Evolutionary conservation across 1,139 yeast species (phyloP).

Genomic region (Zygosaccharomyces sapae): DNA sequence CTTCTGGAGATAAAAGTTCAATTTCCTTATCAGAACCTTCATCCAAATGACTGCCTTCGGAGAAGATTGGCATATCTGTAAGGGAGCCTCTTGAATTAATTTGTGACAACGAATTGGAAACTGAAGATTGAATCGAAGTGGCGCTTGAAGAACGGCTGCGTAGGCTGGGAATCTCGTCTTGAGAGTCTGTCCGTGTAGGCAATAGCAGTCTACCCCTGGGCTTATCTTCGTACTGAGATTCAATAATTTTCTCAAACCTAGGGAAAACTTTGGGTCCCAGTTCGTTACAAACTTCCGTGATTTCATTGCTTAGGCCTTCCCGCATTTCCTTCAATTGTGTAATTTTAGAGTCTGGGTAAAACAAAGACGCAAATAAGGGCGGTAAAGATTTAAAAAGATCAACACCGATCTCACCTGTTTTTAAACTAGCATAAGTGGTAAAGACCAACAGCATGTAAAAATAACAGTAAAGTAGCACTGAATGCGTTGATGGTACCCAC

Average conservation of each 20-base stretch:
- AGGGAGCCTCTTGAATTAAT: constrained; percentile 40
- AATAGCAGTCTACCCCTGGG: constrained; percentile 15
- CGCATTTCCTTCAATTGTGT: constrained; percentile 49
- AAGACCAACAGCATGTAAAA: constrained; percentile 51
- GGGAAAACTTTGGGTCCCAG: constrained; percentile 66
- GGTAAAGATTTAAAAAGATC: constrained; percentile 79
- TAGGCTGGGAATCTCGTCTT: constrained; percentile 5
- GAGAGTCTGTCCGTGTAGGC: constrained; percentile 12
- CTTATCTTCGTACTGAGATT: constrained; percentile 11
- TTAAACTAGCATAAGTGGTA: constrained; percentile 80
- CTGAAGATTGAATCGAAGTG: constrained; percentile 26
- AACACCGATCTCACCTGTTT: constrained; percentile 90
- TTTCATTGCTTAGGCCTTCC: constrained; percentile 45
- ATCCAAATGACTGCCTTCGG: constrained; percentile 28
- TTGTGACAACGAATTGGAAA: constrained; percentile 38
- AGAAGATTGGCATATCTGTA: constrained; percentile 39
- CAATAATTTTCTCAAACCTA: constrained; percentile 41
- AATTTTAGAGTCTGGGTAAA: constrained; percentile 44
- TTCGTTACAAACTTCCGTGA: constrained; percentile 54
- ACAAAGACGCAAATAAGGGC: constrained; percentile 73
- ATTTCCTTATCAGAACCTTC: constrained; percentile 12
- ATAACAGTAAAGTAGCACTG: constrained; percentile 34
- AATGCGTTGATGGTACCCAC: constrained; percentile 37
- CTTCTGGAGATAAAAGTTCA: constrained; percentile 5
- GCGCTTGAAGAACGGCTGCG: constrained; percentile 35